Base-by-base conservation (phyloP, 2,329 filamentous ascomycete genomes). In the Reticulascus tulasneorum region DNA sequence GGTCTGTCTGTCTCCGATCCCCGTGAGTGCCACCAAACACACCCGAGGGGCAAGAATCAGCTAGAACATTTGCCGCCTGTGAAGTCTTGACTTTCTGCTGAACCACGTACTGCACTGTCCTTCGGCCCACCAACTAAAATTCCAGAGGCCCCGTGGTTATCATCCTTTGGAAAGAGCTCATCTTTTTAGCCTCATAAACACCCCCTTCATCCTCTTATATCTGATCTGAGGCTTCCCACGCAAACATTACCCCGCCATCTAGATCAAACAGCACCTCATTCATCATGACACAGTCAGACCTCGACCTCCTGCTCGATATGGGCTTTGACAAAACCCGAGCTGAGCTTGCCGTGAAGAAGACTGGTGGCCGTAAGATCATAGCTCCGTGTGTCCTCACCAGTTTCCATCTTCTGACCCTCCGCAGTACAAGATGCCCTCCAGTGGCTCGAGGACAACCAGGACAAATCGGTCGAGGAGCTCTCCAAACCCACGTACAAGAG, bases 381-480 rank as follows among this genome's bases (percentile, higher is more conserved):
- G n/a, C 18, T 32, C 16, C 30, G 35, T 38, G 24, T 30, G 7
- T 9, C 8, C 12, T 6, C 7, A n/a, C 23, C 5, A 19, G 15
- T 6, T 20, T 5, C 33, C 16, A 5, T 17, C 22, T 9, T 23
- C 46, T 52, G 26, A 32, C 19, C 3, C 19, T 31, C 21, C 23
- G 37, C 45, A 91, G 86, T 96, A 29, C 84, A 93, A 58, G 84
- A 82, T 48, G 93, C 93, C 34, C 76, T 98, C 39, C 86, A 95
- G 66, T 98, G 93, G 93, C 77, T 98, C 2, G 90, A 94, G 58
- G 78, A 85, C 51, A 94, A 94, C 57, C 82, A 94, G 58, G 88
- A 95, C 60, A 94, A 86, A 51, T 73, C 86, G 2, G 58, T 95
- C 26, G 89, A 96, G 23, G 83, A 94, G 39, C 82, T 97, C 44